Evolutionary conservation across 305 asterid species (phyloP), one percentile per base, ranked within the genome.

Genomic region (Fraxinus albicans): DNA sequence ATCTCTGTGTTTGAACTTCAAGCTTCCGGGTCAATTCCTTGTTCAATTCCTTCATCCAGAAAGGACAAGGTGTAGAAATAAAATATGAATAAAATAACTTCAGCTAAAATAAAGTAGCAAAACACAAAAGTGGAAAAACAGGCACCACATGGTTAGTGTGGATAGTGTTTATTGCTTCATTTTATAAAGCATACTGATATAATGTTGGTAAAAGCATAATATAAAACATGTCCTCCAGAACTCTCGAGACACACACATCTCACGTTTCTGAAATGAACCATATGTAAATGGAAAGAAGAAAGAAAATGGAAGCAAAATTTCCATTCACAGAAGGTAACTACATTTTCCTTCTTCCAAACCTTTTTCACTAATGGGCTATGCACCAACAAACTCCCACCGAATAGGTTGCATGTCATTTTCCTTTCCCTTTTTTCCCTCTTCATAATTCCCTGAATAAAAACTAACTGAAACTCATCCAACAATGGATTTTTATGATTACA

Each of bases 1-100:
- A 89, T 88, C 96, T 93, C 88, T 97, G 99, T 67, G 99, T 95
- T 89, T 97, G 99, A 88, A 86, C 88, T 90, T 95, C 99, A 88
- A 95, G 98, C 90, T 95, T 97, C 81, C 95, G 88, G 65, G 92
- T 89, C 81, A 97, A 87, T 84, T 97, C 99, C 90, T 86, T 91
- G 91, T 97, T 97, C 87, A 90, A 85, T 83, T 91, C 95, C 99
- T 97, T 84, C 74, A 90, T 81, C 70, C 81, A 82, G 70, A 83
- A 81, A 83, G 81, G 44, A 81, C 31, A 84, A 79, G 79, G 38
- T 69, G 77, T 79, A 75, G 17, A 31, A 55, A 83, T 4, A 82
- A 31, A 29, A 81, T 15, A 50, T 69, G 17, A 10, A 73, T 38
- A 38, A 79, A 58, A 81, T 80, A 67, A 67, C n/a, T 67, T 67